Conservation (phyloP, 2,329 filamentous ascomycete genomes). For the Capronia americana region DNA sequence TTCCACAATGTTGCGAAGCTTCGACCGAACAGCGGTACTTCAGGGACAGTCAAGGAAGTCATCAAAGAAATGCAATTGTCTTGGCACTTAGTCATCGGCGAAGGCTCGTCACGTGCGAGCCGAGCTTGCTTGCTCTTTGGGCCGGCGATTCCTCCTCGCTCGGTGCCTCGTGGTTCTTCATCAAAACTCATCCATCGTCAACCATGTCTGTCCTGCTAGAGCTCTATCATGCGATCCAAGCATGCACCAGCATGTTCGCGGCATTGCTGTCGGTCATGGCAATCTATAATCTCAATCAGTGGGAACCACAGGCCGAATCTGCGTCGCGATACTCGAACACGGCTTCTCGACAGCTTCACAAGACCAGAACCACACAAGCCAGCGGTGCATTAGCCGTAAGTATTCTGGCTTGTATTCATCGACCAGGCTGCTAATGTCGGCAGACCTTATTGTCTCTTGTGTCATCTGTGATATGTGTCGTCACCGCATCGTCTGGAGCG, state of each 20-base stretch:
- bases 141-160: neutral
- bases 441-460: constrained; percentile 28
- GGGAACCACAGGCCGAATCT: constrained; percentile 31
- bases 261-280: constrained; percentile 32
- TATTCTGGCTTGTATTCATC: neutral
- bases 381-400: constrained; percentile 35
- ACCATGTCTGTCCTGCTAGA: constrained; percentile 29
- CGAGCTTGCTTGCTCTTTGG: neutral
- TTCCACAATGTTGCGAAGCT: neutral
- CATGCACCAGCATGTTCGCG: constrained; percentile 22
- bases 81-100: constrained; percentile 1
- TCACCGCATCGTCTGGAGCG: constrained; percentile 19
- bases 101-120: neutral
- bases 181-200: constrained; percentile 1
- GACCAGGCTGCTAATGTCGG: neutral
- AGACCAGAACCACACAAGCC: constrained; percentile 35
- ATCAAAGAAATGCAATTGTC: neutral
- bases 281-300: constrained; percentile 33
- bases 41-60: neutral
- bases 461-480: constrained; percentile 25
- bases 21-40: neutral
- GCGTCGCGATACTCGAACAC: constrained; percentile 33
- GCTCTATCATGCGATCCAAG: constrained; percentile 31
- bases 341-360: constrained; percentile 31
- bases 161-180: neutral